Evolutionary conservation across 176 grass and related monocot genomes (phyloP).

Genomic region (Urochloa ruziziensis): DNA sequence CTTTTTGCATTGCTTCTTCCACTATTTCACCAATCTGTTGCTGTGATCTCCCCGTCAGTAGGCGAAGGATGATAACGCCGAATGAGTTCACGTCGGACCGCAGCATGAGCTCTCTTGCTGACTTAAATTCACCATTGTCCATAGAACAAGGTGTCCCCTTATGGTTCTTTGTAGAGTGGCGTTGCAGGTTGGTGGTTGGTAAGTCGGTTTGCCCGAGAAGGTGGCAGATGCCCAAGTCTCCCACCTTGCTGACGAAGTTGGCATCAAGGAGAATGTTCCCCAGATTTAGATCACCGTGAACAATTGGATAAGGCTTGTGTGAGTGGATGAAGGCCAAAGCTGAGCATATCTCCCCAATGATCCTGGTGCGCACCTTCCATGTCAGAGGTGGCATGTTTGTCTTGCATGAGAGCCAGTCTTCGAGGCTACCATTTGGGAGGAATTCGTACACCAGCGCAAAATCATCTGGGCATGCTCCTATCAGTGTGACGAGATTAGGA

Average conservation of each 20-base stretch:
- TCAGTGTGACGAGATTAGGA: conserved; percentile 70
- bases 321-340: conserved; percentile 79
- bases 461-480: conserved; percentile 62
- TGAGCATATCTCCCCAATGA: conserved; percentile 74
- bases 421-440: conserved; percentile 78
- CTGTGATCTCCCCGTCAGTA: conserved; percentile 63
- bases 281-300: conserved; percentile 73
- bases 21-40: conserved; percentile 50
- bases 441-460: conserved; percentile 64
- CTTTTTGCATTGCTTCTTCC: conserved; percentile 54
- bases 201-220: conserved; percentile 35
- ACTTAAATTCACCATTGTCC: conserved; percentile 64
- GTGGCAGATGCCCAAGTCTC: conserved; percentile 55
- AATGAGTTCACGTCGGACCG: conserved; percentile 72
- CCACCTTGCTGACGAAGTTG: conserved; percentile 69
- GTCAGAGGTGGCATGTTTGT: conserved; percentile 48
- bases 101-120: conserved; percentile 46
- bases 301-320: conserved; percentile 48
- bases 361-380: conserved; percentile 62
- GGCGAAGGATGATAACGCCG: conserved; percentile 64
- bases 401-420: conserved; percentile 42
- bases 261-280: conserved; percentile 71
- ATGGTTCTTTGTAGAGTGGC: conserved; percentile 29
- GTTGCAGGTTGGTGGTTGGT: conserved; percentile 34
- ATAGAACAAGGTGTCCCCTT: conserved; percentile 50